Base-by-base conservation (phyloP, 495 filamentous ascomycete species). In the Penicillium daleae region DNA sequence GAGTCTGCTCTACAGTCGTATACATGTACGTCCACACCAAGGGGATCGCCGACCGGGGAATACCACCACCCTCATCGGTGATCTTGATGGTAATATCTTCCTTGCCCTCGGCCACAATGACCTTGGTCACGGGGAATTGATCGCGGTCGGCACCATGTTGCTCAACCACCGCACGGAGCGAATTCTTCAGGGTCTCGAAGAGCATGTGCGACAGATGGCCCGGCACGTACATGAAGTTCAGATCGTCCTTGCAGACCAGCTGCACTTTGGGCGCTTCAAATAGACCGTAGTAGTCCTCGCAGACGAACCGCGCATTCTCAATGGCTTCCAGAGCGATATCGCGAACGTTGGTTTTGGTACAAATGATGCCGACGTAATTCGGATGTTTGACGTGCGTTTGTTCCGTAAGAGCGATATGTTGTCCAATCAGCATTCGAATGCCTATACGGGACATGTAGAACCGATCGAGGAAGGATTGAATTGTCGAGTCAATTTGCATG, bases 371-470 rank as follows among this genome's bases (percentile, higher is more conserved):
- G 57, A 99, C 95, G 72, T 99, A 98, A 60, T 91, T 89, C 33
- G 91, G 92, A 74, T 97, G 93, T 46, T 87, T 86, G 64, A 90
- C 85, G 64, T 93, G 88, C 59, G 88, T 90, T 80, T 96, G 92
- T 70, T 97, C 93, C 21, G 93, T 97, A 56, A 99, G 82, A 61
- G 95, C 96, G 60, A 99, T 95, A 76, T 99, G 95, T 74, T 99
- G 95, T 32, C 95, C 95, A 57, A 99, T 97, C 15, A 99, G 85
- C 95, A 99, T 99, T 63, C 95, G 91, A 57, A 99, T 99, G 64
- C 95, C 95, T 64, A 99, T 99, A n/a, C 95, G 92, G 35, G 92
- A 97, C 95, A 99, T 99, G 81, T 99, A 99, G 73, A 99, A 99
- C 54, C 95, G 90, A 78, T 99, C 95, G 59, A 99, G 87, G 79